A percentile compares a stretch with the other conserved stretches of the same genome.
phyloP scores from a whole-genome alignment of 306 rosid genomes.

The Casuarina equisetifolia region DNA sequence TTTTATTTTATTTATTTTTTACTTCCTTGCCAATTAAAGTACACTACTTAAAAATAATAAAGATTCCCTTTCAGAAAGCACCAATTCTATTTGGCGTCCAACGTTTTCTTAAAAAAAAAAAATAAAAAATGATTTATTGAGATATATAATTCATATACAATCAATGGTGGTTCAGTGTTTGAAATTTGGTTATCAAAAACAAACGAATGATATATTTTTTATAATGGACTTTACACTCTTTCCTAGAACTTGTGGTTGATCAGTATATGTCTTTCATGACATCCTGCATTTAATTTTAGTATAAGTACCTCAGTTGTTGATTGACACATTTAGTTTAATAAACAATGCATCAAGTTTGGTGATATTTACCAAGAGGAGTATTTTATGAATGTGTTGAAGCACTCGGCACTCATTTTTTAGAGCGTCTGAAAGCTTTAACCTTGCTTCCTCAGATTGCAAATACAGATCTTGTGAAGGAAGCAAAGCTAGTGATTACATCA shows the following conservation, averaged over 20 bases:
- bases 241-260: neutral
- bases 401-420: conserved; percentile 18
- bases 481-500: conserved; percentile 66
- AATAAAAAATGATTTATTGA: too few species aligned
- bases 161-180: too few species aligned
- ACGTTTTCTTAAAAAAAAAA: too few species aligned
- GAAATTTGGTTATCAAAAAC: neutral
- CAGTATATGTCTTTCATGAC: neutral
- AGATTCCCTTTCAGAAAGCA: too few species aligned
- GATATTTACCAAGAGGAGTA: conserved; percentile 88
- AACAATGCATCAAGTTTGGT: conserved; percentile 74
- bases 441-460: conserved; percentile 73
- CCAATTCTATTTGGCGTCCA: too few species aligned
- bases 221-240: neutral
- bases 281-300: neutral
- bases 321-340: conserved; percentile 10
- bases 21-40: too few species aligned
- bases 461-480: conserved; percentile 85
- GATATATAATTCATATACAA: too few species aligned
- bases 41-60: too few species aligned
- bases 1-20: too few species aligned
- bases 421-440: conserved; percentile 16
- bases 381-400: conserved; percentile 61
- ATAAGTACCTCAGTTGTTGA: conserved; percentile 10
- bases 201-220: neutral